Evolutionary conservation across 805 yeast species (phyloP), one percentile per base, ranked within the genome.

Genomic region (Cyberlindnera xylosilytica): DNA sequence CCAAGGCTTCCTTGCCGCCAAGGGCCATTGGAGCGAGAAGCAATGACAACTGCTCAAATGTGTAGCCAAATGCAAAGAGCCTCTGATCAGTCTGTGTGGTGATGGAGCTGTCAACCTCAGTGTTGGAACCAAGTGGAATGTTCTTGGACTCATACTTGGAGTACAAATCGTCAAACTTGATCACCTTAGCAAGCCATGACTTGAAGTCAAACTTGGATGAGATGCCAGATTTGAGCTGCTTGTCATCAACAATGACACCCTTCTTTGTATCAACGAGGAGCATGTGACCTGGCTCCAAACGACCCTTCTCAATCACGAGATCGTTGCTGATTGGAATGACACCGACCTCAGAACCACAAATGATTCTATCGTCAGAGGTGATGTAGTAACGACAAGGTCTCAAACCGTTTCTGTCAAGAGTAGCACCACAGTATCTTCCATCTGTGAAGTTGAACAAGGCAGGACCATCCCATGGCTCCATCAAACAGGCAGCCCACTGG

Each of bases 401-500:
- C 60, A 91, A 76, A 50, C 99, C 99, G 63, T 93, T 91, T 70
- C 99, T 81, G 69, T 91, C 99, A 53, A 93, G 76, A 65, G 90
- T 90, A 38, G 99, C 99, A 73, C 99, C 99, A 69, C 97, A 88
- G 76, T 87, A 91, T 57, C 98, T 78, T 54, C 96, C 97, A 66
- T 91, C 98, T 28, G 97, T 91, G 65, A 91, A 93, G 23, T 96
- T 89, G 72, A 91, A 87, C 53, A 93, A 71, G 27, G 98, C 98
- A 16, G 99, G 99, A 52, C 99, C 99, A 69, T 91, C 99, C 99
- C 99, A 91, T 8, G 98, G 98, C 70, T 91, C 99, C 97, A 93
- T 93, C 52, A 91, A 70, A 69, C 97, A 89, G 11, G 98, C 96
- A 36, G 97, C 98, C 98, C 98, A 91, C 65, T 93, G 97, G 69